A percentile compares a stretch with the other conserved stretches of the same genome.
These are phyloP conservation scores for Xylaria polymorpha DNA, from an alignment of 2,329 filamentous ascomycete genomes.

Conservation along the genomic window DNA sequence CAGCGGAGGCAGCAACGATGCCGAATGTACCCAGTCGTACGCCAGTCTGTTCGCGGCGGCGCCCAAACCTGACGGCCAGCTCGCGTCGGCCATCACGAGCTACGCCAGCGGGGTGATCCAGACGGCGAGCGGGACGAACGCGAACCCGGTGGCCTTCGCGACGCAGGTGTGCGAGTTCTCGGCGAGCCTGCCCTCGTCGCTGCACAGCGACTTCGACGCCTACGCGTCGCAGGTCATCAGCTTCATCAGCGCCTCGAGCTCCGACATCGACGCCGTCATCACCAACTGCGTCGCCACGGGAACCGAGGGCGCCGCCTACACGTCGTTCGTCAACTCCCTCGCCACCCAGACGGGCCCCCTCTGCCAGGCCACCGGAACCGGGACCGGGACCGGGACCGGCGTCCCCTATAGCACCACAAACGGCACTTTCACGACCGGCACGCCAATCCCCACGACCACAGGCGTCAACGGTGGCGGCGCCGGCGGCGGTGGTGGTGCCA, in stretches of 20 bases:
- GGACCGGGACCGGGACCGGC: not conserved
- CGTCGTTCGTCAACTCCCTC: conserved; percentile 31
- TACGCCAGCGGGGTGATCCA: conserved; percentile 14
- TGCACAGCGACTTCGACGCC: conserved; percentile 35
- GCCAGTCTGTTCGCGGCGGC: conserved; percentile 9
- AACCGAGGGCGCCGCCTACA: conserved; percentile 17
- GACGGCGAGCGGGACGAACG: not conserved
- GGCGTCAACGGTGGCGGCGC: not conserved
- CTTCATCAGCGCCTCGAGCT: conserved; percentile 33
- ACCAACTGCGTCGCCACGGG: conserved; percentile 32
- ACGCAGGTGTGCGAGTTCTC: conserved; percentile 39
- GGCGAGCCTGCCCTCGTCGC: conserved; percentile 33
- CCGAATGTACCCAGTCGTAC: conserved; percentile 24
- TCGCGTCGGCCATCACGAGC: conserved; percentile 35
- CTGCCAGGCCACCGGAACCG: conserved; percentile 17
- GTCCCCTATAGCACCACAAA: not conserved
- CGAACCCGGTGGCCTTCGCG: conserved; percentile 24
- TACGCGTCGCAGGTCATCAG: conserved; percentile 35
- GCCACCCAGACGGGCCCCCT: conserved; percentile 33
- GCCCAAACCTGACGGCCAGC: conserved; percentile 31
- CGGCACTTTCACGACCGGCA: not conserved
- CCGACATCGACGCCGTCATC: conserved; percentile 36
- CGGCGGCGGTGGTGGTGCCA: not conserved
- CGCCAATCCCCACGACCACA: conserved; percentile 7
- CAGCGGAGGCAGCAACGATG: too few species aligned